Conservation (phyloP, 139 green algal species). For the Ulvella scutata region DNA sequence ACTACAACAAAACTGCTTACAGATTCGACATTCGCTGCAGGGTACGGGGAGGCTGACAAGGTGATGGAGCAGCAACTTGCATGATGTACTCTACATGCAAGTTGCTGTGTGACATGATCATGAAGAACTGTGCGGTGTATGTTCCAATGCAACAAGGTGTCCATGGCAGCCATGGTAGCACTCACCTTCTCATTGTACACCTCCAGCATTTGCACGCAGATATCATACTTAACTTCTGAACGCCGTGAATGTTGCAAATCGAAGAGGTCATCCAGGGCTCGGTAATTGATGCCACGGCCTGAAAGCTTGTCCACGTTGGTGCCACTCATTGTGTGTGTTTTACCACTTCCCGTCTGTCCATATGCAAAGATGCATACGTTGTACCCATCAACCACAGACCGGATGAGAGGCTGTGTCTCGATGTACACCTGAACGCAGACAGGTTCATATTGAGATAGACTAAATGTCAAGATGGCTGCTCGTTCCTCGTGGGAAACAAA, state of each 20-base stretch:
- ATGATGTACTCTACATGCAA: too few relatives aligned
- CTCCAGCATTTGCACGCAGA: slow-evolving; percentile 82
- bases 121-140: too few relatives aligned
- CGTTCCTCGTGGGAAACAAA: too few relatives aligned
- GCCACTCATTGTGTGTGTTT: slow-evolving; percentile 79
- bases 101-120: too few relatives aligned
- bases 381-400: slow-evolving; percentile 81
- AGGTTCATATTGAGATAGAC: too few relatives aligned
- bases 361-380: slow-evolving; percentile 84
- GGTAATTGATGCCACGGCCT: slow-evolving; percentile 77
- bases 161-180: too few relatives aligned
- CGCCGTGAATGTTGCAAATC: slow-evolving; percentile 32
- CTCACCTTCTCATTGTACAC: slow-evolving; percentile 91
- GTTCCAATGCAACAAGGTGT: background rate
- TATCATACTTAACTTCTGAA: slow-evolving; percentile 43
- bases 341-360: slow-evolving; percentile 64
- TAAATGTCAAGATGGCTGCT: too few relatives aligned
- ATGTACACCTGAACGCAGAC: slow-evolving; percentile 66
- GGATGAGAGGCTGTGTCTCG: slow-evolving; percentile 68
- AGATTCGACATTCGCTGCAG: background rate
- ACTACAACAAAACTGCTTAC: background rate
- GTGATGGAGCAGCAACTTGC: too few relatives aligned
- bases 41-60: background rate
- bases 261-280: slow-evolving; percentile 82
- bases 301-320: slow-evolving; percentile 20